A percentile compares a stretch with the other conserved stretches of the same genome.
These are phyloP conservation scores for Backusella sp. DNA, from an alignment of 192 early-diverging fungal genomes.

Conservation along the genomic window DNA sequence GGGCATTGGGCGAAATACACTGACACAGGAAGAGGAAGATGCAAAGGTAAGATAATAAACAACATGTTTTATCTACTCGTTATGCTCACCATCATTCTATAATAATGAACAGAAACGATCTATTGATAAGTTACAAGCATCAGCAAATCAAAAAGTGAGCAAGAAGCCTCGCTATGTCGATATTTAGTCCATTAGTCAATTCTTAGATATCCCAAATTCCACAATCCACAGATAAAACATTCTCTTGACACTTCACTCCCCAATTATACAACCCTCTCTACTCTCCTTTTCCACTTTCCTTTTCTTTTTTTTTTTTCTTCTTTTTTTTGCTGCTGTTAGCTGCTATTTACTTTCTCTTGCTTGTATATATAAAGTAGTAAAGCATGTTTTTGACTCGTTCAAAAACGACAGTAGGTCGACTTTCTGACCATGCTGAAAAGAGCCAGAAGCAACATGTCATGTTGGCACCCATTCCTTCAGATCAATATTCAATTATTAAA, in stretches of 20 bases:
- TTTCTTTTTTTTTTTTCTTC: background rate
- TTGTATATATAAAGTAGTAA: background rate
- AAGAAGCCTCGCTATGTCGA: slow-evolving; percentile 23
- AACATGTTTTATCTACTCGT: background rate
- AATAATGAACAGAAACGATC: slow-evolving; percentile 21
- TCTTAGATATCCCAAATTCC: background rate
- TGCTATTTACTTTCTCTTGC: background rate
- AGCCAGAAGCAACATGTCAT: background rate
- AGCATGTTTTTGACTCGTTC: slow-evolving; percentile 14
- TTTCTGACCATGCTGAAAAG: background rate
- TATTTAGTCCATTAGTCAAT: slow-evolving; percentile 9
- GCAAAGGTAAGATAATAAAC: slow-evolving; percentile 12
- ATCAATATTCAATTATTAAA: background rate
- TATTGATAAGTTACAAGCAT: background rate
- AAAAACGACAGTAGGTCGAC: background rate
- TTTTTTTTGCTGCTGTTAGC: background rate
- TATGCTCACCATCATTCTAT: background rate
- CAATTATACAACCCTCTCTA: background rate
- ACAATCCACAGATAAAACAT: slow-evolving; percentile 4
- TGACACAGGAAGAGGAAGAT: slow-evolving; percentile 14
- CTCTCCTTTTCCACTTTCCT: background rate
- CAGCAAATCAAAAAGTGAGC: slow-evolving; percentile 9
- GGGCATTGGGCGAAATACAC: background rate
- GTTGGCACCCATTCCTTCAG: background rate
- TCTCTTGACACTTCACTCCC: background rate